Base-by-base conservation (phyloP, 129 eudicot species). In the Flaveria trinervia region DNA sequence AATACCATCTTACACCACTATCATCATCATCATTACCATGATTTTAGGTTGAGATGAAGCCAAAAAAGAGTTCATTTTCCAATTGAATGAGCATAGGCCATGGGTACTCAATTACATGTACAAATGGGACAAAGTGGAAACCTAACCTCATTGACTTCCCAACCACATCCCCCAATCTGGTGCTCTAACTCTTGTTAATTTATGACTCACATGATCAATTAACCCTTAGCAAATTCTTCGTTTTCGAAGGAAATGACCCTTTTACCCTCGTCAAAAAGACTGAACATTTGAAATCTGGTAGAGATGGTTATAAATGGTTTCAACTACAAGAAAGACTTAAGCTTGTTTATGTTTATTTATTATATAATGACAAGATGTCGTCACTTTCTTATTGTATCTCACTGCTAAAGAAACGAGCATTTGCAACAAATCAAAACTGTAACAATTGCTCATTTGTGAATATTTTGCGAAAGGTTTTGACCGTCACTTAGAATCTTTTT, bases 61-160 rank as follows among this genome's bases (percentile, higher is more conserved):
- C 46, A 64, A 64, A 30, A 73, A 30, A 30, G 60, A 74, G 17
- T 59, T 80, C 71, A 44, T 80, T 80, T 80, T 80, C 80, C 56
- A 73, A 80, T 73, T 80, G 71, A 74, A 80, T 74, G 84, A 56
- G 65, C 55, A 80, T 80, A 74, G 84, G 84, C 84, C 84, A 74
- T 67, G 80, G 84, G 84, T 74, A 80, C 84, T 80, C 84, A 50
- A 80, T 68, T 80, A 68, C 75, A 74, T 74, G 84, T 80, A 80
- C 79, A 66, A 67, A 80, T 20, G 65, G 25, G 84, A 80, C 84
- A 80, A 80, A 74, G 30, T 80, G 49, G 76, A 74, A 80, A 74
- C 84, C 80, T 80, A 80, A 67, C 84, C 73, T 80, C 83, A 80
- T 80, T 80, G 60, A 74, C 76, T 80, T 68, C 46, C 46, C 46